Base-by-base conservation (phyloP, 2,329 filamentous ascomycete genomes). In the Xylaria sp. region DNA sequence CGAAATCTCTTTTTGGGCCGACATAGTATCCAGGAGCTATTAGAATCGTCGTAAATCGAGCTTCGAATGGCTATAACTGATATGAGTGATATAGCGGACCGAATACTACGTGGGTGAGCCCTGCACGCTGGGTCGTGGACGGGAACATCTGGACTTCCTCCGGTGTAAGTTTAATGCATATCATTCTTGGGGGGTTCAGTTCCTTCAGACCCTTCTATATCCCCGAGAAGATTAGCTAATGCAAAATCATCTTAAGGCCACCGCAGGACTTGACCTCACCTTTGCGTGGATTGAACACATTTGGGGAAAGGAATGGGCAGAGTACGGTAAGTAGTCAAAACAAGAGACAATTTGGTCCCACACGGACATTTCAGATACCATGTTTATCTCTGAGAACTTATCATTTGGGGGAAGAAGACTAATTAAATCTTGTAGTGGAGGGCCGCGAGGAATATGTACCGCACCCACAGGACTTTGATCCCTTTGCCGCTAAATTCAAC, bases 81-180 rank as follows among this genome's bases (percentile, higher is more conserved):
- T 9, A 3, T 11, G n/a, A 20, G n/a, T 23, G 9, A 11, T 23
- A 20, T 6, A 46, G 42, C 17, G 80, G 84, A 0, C 79, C 81
- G 0, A 78, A 82, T 0, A 84, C 88, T 0, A 77, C 83, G 0
- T 91, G 89, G 89, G 78, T 87, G 17, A 76, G 80, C 0, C 80
- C 82, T 51, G 89, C 89, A 9, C 81, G 89, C 54, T 91, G 88
- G 89, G 86, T 89, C 0, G 80, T 79, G 0, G 87, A 89, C 74
- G 88, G 85, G 1, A 88, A 89, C 63, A 80, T 90, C 1, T 91
- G 88, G 88, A 88, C 86, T 0, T 85, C 84, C 1, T 88, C 87
- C 0, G 89, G 89, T 0, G 84, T 91, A 53, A 28, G 64, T 56
- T 54, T 20, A 7, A 36, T 20, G 4, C 44, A 6, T 42, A n/a